These are phyloP conservation scores for Ailanthus altissimus DNA, from an alignment of 345 rosid genomes.

Conservation along the genomic window DNA sequence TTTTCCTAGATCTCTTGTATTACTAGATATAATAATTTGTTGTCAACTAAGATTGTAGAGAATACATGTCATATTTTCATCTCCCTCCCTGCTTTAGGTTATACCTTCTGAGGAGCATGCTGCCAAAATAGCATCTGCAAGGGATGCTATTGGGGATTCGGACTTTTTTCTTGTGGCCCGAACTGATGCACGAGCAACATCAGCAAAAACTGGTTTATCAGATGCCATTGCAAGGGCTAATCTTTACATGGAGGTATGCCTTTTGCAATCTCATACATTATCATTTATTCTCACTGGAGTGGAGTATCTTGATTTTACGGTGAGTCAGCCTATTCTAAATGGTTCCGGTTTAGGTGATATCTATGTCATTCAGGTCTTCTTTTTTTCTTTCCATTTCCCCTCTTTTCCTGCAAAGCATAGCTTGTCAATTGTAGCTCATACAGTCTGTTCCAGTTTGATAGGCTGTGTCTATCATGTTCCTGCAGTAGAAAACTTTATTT, in stretches of 20 bases:
- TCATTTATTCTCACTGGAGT: too few species aligned
- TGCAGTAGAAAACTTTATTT: neutral
- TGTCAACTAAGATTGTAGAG: neutral
- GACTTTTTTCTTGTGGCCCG: slow-evolving; percentile 60
- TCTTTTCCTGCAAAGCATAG: neutral
- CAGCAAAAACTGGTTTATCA: slow-evolving; percentile 47
- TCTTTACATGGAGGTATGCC: slow-evolving; percentile 50
- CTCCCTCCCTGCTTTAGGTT: slow-evolving; percentile 24
- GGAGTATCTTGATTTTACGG: too few species aligned
- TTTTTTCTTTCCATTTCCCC: neutral
- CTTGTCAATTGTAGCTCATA: neutral
- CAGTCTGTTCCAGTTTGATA: neutral
- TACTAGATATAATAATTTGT: neutral
- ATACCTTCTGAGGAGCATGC: slow-evolving; percentile 63
- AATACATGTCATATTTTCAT: neutral
- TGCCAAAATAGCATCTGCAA: slow-evolving; percentile 51
- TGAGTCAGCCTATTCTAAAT: too few species aligned
- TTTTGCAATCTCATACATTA: neutral
- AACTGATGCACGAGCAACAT: slow-evolving; percentile 50
- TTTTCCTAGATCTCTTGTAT: neutral
- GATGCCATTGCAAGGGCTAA: slow-evolving; percentile 59
- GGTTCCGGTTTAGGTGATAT: too few species aligned
- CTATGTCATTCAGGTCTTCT: too few species aligned
- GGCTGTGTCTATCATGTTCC: neutral
- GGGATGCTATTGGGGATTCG: slow-evolving; percentile 55